Conservation (phyloP, 768 basidiomycete genomes). For the Mycena kentingensis region DNA sequence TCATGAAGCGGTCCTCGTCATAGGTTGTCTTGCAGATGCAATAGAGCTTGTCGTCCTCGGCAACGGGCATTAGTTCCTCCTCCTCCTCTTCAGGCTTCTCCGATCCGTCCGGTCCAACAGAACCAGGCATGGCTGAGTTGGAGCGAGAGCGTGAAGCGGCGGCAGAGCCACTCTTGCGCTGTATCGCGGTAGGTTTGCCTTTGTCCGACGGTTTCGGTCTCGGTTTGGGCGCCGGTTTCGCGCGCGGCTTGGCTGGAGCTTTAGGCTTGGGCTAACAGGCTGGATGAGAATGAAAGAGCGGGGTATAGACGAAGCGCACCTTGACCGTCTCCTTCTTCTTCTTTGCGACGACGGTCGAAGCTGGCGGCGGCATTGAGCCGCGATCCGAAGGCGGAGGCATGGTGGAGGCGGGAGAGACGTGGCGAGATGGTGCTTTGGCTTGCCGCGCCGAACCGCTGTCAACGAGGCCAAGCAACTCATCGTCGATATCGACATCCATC, state of each 20-base stretch:
- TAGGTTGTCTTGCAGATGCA: constrained; percentile 88
- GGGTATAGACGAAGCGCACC: constrained; percentile 27
- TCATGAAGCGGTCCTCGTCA: constrained; percentile 88
- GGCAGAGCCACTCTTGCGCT: constrained; percentile 36
- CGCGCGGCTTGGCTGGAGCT: constrained; percentile 26
- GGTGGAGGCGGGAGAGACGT: constrained; percentile 18
- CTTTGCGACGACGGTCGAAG: constrained; percentile 33
- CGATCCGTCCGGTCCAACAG: constrained; percentile 39
- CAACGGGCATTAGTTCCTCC: constrained; percentile 42
- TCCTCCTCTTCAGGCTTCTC: constrained; percentile 49
- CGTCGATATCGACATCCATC: constrained; percentile 59
- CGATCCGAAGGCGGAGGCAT: constrained; percentile 41
- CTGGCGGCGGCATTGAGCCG: constrained; percentile 62
- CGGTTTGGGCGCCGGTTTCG: constrained; percentile 16
- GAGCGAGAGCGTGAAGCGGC: constrained; percentile 63
- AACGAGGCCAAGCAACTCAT: constrained; percentile 70
- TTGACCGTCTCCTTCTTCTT: constrained; percentile 45
- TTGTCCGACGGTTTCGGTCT: constrained; percentile 25
- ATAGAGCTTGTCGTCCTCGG: constrained; percentile 76
- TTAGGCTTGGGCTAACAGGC: constrained; percentile 40
- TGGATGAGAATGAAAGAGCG: constrained; percentile 1
- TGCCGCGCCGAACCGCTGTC: constrained; percentile 39
- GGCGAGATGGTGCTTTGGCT: constrained; percentile 15
- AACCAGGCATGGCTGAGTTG: constrained; percentile 64
- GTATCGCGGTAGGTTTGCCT: constrained; percentile 21